Base-by-base conservation (phyloP, 148 eudicot species). In the Amaranthus palmeri region DNA sequence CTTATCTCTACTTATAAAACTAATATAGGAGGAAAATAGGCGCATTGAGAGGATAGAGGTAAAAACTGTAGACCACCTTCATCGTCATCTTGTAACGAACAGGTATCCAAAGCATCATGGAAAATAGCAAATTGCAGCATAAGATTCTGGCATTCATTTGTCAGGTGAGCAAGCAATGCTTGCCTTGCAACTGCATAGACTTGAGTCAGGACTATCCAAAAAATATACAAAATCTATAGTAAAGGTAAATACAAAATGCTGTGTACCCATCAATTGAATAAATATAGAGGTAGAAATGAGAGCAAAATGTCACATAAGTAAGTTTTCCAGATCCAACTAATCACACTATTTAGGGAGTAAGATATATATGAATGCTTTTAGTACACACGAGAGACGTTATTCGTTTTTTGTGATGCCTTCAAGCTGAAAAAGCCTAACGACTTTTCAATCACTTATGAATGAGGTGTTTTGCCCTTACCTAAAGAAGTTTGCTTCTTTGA, bases 91-190 rank as follows among this genome's bases (percentile, higher is more conserved):
- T 69, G 18, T 42, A 71, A 60, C n/a, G 85, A 87, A 65, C 68
- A 82, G 78, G 83, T 80, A 50, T 54, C 82, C 81, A 92, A 74
- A 43, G 91, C 90, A 75, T 88, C 86, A 7, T 74, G 72, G 76
- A 83, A 87, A 54, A 92, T 90, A 43, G 93, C 90, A 77, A 87
- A 83, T 81, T 87, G 90, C 75, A 90, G 83, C 76, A 84, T 84
- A 74, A 77, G 79, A 76, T 61, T 76, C 67, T 76, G 84, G 76
- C 90, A 84, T 85, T 92, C 90, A 78, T 81, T 76, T 72, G 83
- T 84, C 74, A 92, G 66, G 81, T 90, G 97, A 57, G 60, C 72
- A 65, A 43, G 65, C 77, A 92, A 77, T 76, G 90, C 90, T 74
- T 83, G 83, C 66, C 79, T 79, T 74, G 91, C 86, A 79, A 84